A percentile compares a stretch with the other conserved stretches of the same genome.
These are phyloP conservation scores for Rhodotorula paludigena DNA, from an alignment of 768 basidiomycete species.

Conservation along the genomic window DNA sequence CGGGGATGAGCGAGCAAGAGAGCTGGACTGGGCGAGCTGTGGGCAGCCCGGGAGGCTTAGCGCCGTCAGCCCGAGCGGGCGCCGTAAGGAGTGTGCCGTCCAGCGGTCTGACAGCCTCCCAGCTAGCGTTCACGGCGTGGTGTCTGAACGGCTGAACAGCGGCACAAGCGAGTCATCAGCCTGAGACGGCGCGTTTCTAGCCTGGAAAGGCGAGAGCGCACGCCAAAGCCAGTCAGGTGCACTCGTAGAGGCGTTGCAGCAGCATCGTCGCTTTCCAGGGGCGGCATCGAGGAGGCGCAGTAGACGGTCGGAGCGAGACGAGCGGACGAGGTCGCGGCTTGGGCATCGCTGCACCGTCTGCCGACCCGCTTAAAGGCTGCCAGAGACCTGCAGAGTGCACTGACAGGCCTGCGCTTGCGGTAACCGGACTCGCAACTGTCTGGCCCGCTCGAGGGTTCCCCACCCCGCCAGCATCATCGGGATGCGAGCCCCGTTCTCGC, in stretches of 20 bases:
- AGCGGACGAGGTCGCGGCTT: no score
- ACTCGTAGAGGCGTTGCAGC: background rate
- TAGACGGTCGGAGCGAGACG: no score
- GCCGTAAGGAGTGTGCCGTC: background rate
- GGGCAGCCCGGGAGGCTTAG: background rate
- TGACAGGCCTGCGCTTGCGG: background rate
- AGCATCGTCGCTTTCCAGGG: background rate
- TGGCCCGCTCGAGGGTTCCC: background rate
- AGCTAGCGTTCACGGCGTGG: background rate
- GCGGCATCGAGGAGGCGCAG: no score
- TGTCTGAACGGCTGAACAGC: background rate
- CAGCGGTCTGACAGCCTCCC: background rate
- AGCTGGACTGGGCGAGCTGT: background rate
- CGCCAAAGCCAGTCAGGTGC: constrained; percentile 11
- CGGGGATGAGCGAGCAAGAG: background rate
- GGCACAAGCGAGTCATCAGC: no score
- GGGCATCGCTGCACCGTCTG: no score
- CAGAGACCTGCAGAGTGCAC: background rate
- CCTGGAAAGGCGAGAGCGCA: no score
- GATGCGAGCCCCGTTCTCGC: constrained; percentile 26
- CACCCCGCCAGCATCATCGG: background rate
- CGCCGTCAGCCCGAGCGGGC: background rate
- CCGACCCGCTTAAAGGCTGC: background rate
- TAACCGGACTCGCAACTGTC: no score
- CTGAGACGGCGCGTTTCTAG: no score